These are phyloP conservation scores for Botrytis aclada DNA, from an alignment of 2,329 filamentous ascomycete genomes.

Conservation along the genomic window DNA sequence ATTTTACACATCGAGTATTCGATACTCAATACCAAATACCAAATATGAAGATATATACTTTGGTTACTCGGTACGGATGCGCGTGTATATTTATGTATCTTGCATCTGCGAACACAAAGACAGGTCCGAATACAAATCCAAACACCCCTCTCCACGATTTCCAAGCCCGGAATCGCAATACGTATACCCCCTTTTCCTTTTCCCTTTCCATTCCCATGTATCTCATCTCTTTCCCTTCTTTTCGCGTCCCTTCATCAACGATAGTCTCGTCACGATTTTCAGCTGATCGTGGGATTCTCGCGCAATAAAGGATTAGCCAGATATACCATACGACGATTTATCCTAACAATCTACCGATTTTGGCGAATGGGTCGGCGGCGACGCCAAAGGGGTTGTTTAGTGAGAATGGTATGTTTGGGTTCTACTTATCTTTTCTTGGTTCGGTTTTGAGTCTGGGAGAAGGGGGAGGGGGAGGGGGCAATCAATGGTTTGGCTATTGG, in stretches of 20 bases:
- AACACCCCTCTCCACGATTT: neutral
- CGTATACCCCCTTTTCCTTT: too few species aligned
- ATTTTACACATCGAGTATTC: too few species aligned
- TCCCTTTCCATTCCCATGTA: too few species aligned
- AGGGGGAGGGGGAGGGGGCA: too few species aligned
- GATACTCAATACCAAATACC: too few species aligned
- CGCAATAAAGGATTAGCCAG: conserved; percentile 20
- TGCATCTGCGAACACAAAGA: too few species aligned
- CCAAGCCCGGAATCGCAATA: neutral
- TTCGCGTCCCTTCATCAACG: too few species aligned
- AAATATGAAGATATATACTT: neutral
- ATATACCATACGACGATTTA: conserved; percentile 1
- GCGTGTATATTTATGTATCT: neutral
- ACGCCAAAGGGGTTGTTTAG: neutral
- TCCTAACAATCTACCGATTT: neutral
- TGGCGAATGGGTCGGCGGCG: neutral
- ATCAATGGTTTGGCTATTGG: neutral
- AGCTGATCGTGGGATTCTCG: too few species aligned
- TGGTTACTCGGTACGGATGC: neutral
- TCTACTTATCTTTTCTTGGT: neutral
- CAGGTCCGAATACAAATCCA: too few species aligned
- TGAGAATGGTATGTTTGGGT: neutral
- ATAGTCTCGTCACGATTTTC: too few species aligned
- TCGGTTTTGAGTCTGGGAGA: too few species aligned
- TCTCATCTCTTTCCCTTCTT: too few species aligned